Base-by-base conservation (phyloP, 495 filamentous ascomycete species). In the Staphylotrichum longicolle region DNA sequence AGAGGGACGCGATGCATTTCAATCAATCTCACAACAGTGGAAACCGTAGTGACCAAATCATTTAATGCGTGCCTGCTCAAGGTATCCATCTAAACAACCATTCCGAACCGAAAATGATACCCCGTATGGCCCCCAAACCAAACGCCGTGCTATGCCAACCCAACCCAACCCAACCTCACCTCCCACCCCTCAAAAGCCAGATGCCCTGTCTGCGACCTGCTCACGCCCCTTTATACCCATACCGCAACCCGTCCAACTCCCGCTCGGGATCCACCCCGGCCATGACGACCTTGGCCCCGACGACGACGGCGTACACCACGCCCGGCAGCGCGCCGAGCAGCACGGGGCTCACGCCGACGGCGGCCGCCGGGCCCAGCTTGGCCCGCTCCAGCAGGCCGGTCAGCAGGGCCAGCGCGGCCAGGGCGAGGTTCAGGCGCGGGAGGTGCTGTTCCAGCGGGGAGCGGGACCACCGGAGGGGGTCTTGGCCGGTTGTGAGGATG, bases 221-320 rank as follows among this genome's bases (percentile, higher is more conserved):
- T 46, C 20, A 55, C 54, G 84, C 85, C 27, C 85, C 85, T 68
- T 86, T 87, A 55, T 80, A 85, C 44, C 74, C 75, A 73, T 88
- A 88, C 71, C 70, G 77, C 69, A 85, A 70, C 54, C 66, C 71
- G 30, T 74, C 68, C 61, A 88, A 69, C 65, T 85, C 83, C 56
- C 58, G 62, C 65, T 77, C 79, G 11, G 83, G 77, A 67, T 86
- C 80, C 15, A 86, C 79, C 47, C 80, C 74, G 4, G 71, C 79
- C 78, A 86, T 82, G 37, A 81, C 65, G 54, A 75, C 68, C 69
- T 85, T 81, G 2, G 77, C 80, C 27, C 75, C 60, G 14, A 86
- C 48, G 15, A 77, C 75, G 34, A 83, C 72, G 3, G 52, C 78
- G 54, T 80, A 82, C 7, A 83, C 73, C 8, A 78, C 65, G 11